Percentiles rank a stretch among this genome's conserved stretches.
phyloP scores from a whole-genome alignment of 75 land plant species.

The Picea sitchensis region DNA sequence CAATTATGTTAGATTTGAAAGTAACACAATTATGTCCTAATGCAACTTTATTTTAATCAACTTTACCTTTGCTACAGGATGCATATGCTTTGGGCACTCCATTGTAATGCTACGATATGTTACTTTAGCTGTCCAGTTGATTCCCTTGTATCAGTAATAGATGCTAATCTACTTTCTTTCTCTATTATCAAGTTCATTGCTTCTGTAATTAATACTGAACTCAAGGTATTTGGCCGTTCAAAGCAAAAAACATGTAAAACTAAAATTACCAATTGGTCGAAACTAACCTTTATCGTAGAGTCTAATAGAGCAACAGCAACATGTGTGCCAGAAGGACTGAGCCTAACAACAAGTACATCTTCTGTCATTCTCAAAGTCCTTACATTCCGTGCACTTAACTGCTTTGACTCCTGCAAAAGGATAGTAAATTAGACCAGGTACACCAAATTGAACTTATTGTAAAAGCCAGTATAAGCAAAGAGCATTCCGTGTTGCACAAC shows the following conservation, averaged over 20 bases:
- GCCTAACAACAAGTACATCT: slow-evolving; percentile 64
- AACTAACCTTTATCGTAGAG: slow-evolving; percentile 75
- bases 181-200: neutral
- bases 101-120: neutral
- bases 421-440: slow-evolving; percentile 5
- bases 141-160: neutral
- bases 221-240: neutral
- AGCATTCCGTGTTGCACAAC: neutral
- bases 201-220: neutral
- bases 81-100: neutral
- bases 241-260: neutral
- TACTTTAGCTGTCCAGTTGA: neutral
- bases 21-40: too few relatives aligned
- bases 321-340: slow-evolving; percentile 85
- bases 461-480: neutral
- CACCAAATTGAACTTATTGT: neutral
- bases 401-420: slow-evolving; percentile 41
- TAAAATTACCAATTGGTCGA: neutral
- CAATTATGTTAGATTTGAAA: too few relatives aligned
- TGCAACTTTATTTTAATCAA: neutral
- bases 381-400: slow-evolving; percentile 49
- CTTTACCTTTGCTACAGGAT: slow-evolving; percentile 1
- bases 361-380: slow-evolving; percentile 81
- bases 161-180: neutral
- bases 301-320: slow-evolving; percentile 89